Evolutionary conservation across 1,139 yeast genomes (phyloP), one percentile per base, ranked within the genome.

Genomic region (Magnusiomyces ingens): DNA sequence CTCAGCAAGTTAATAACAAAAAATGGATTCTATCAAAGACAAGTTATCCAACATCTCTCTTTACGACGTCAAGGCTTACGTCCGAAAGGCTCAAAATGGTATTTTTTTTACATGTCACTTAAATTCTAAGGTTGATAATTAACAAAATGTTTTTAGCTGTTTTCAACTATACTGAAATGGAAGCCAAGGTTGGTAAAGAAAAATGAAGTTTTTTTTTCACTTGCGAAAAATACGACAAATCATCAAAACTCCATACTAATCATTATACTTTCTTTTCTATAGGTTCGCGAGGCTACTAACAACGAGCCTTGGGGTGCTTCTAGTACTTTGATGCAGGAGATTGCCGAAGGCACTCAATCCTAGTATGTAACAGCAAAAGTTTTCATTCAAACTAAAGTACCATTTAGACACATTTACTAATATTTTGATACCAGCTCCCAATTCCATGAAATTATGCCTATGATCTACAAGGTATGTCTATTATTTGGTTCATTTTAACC

Each of bases 231-330:
- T 15, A 26, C 47, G 26, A 35, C 40, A 32, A 19, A 26, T 21
- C 22, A 12, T 43, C 15, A 43, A 21, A 19, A 11, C 13, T 12
- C 45, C 11, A 10, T 43, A 12, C 5, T 12, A 35, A 36, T 36
- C 38, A 13, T 19, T 15, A 38, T 22, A 51, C 42, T 2, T 26
- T n/a, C 8, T 21, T 41, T 22, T 43, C 19, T 6, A 18, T 40
- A 62, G 65, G 67, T 69, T 19, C 82, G 99, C 59, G 98, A 93
- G 70, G 98, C 98, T 48, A 93, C 99, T 54, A 93, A 93, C 69
- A 93, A 93, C 68, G 99, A 93, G 70, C 99, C 99, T 1, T 93
- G 99, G 99, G 99, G 99, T n/a, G 95, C 97, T 2, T 83, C 95
- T 1, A 80, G 94, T 3, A 80, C 96, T 1, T 73, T 87, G 66